Base-by-base conservation (phyloP, 306 rosid genomes). In the Pyrus bretschneideri region DNA sequence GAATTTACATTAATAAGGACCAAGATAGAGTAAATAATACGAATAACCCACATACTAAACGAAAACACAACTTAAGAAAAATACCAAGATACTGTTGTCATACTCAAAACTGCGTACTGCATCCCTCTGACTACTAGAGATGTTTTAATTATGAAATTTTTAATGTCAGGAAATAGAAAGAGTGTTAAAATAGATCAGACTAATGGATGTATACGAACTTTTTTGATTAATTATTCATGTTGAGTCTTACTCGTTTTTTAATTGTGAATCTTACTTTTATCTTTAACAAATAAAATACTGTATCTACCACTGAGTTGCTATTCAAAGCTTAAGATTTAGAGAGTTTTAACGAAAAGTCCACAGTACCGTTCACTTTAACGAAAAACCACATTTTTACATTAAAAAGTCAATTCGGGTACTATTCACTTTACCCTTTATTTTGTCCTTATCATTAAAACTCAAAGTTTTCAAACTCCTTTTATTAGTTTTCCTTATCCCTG, bases 351-450 rank as follows among this genome's bases (percentile, higher is more conserved):
- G 27, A 25, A 25, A 25, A 25, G 2, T 2, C 2, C 0, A 25
- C 0, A 0, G 0, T 25, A 25, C 27, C 1, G 0, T 25, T 25
- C 27, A 25, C 2, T 25, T 25, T 25, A 25, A 25, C 2, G 27
- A 25, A 25, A 25, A 25, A 25, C 1, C 2, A 25, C 27, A 25
- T 25, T 25, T 25, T 25, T 25, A 25, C 27, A 25, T 2, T 25
- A 25, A 25, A 25, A 25, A 25, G 2, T 25, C 27, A 25, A 25
- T 25, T 1, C 27, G 1, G 2, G 27, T 25, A 25, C 27, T 25
- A 25, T 25, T 25, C 0, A 25, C 0, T 25, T 25, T 25, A 25
- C 27, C 1, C 0, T 25, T 25, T 25, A 25, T 25, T 25, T 25
- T 25, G 1, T 25, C 2, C 2, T 25, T 25, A 25, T 25, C 27